Evolutionary conservation across 257 asterid species (phyloP), one percentile per base, ranked within the genome.

Genomic region (Jasminum sambac): DNA sequence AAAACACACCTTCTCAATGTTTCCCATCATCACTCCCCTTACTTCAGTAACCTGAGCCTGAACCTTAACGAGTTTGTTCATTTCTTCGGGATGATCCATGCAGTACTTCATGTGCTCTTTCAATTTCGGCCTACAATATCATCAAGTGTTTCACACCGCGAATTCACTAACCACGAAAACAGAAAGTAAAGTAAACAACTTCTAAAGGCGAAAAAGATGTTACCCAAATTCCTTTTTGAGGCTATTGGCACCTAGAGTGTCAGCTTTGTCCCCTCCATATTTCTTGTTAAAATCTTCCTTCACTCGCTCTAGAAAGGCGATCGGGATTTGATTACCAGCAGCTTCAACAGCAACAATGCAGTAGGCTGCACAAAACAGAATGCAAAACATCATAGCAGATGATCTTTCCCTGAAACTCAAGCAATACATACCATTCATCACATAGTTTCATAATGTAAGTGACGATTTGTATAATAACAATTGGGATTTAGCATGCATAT

Each of bases 141-240:
- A 30, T 30, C 36, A 30, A 30, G 36, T 30, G 36, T 30, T 30
- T 30, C 36, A 30, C 36, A 30, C 1, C 1, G 4, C 36, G 4
- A 1, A 30, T 30, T 30, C 36, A 30, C 36, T 30, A 30, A 1
- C 36, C 1, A 4, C 36, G 36, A 30, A 30, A 30, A 30, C 36
- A 4, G 4, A 30, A 30, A 30, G 36, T 4, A 30, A 30, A 1
- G 36, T 4, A 30, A 30, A 30, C 36, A 30, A 30, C 36, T 30
- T 30, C 36, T 30, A 30, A 58, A 7, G 34, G 21, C 25, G 17
- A 44, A 12, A 38, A 34, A 36, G 11, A 38, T 1, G 12, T 38
- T 83, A 83, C 86, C 84, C 86, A 60, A 43, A 82, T 23, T 83
- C 87, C 73, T 50, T 83, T 70, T 74, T 83, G 16, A 83, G 76